Conservation (phyloP, 805 yeast species). For the Kluyveromyces dobzhanskii region DNA sequence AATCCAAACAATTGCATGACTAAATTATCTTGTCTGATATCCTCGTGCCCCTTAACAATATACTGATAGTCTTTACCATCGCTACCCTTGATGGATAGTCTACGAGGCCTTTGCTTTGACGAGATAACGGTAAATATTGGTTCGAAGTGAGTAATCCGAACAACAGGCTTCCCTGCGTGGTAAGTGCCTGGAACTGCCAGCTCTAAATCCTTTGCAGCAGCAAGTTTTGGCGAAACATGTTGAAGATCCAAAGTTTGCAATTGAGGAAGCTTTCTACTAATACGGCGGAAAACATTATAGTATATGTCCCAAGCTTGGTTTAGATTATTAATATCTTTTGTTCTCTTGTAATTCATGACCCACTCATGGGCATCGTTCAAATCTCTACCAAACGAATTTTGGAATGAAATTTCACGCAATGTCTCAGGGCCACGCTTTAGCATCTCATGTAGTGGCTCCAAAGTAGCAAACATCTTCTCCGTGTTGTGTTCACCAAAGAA, state of each 20-base stretch:
- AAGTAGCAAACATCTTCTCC: slow-evolving; percentile 85
- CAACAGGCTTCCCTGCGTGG: slow-evolving; percentile 70
- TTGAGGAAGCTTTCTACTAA: slow-evolving; percentile 82
- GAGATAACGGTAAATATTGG: slow-evolving; percentile 81
- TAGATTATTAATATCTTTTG: slow-evolving; percentile 78
- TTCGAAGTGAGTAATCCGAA: slow-evolving; percentile 67
- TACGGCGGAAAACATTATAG: slow-evolving; percentile 85
- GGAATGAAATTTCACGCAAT: slow-evolving; percentile 83
- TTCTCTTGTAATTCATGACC: slow-evolving; percentile 76
- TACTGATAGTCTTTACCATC: slow-evolving; percentile 89
- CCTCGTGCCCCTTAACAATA: slow-evolving; percentile 90
- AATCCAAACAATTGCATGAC: slow-evolving; percentile 97
- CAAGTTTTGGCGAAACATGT: slow-evolving; percentile 85
- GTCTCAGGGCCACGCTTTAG: slow-evolving; percentile 86
- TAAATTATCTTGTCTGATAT: slow-evolving; percentile 91
- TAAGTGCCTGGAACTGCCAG: slow-evolving; percentile 94
- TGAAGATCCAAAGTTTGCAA: slow-evolving; percentile 79
- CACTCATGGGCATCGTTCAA: slow-evolving; percentile 88
- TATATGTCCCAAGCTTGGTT: slow-evolving; percentile 98
- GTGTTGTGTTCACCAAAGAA: slow-evolving; percentile 93
- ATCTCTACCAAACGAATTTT: slow-evolving; percentile 89
- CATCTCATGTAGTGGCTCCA: slow-evolving; percentile 83
- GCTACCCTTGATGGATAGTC: slow-evolving; percentile 68
- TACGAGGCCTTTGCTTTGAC: slow-evolving; percentile 93
- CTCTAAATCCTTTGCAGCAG: slow-evolving; percentile 69